Percentiles rank a stretch among this genome's conserved stretches.
These are phyloP conservation scores for Batrachochytrium dendrobatidis DNA, from an alignment of 371 early-diverging fungal genomes.

Conservation along the genomic window DNA sequence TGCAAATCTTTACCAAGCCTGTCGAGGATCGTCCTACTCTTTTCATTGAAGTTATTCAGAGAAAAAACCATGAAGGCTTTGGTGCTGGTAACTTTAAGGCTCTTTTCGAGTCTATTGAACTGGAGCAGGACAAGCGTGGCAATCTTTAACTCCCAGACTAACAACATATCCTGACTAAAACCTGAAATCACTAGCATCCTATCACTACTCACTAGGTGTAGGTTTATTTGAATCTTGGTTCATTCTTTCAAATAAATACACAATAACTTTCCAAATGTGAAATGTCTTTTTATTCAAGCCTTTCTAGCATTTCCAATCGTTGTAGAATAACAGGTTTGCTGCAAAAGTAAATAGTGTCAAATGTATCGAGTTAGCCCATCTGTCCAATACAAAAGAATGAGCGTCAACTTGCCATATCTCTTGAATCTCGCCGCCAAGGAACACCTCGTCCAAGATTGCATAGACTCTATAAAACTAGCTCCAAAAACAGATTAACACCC, in stretches of 20 bases:
- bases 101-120: constrained; percentile 85
- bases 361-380: neutral
- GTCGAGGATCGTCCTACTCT: constrained; percentile 93
- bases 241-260: too few species aligned
- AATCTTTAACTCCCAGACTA: constrained; percentile 8
- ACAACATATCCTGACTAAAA: too few species aligned
- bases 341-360: neutral
- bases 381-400: neutral
- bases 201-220: too few species aligned
- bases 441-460: constrained; percentile 93
- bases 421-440: constrained; percentile 95
- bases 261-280: too few species aligned
- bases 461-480: constrained; percentile 62
- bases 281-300: constrained; percentile 22
- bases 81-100: constrained; percentile 98
- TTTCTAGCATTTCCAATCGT: constrained; percentile 35
- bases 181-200: too few species aligned
- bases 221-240: too few species aligned
- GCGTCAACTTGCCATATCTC: constrained; percentile 66
- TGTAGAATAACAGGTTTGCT: constrained; percentile 30
- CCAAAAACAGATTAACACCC: neutral
- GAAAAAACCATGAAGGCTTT: constrained; percentile 89
- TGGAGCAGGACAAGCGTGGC: constrained; percentile 88
- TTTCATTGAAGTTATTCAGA: constrained; percentile 94
- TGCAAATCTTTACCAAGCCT: constrained; percentile 90